phyloP scores from a whole-genome alignment of 768 basidiomycete species.

The Leccinum olivaceopallidum region DNA sequence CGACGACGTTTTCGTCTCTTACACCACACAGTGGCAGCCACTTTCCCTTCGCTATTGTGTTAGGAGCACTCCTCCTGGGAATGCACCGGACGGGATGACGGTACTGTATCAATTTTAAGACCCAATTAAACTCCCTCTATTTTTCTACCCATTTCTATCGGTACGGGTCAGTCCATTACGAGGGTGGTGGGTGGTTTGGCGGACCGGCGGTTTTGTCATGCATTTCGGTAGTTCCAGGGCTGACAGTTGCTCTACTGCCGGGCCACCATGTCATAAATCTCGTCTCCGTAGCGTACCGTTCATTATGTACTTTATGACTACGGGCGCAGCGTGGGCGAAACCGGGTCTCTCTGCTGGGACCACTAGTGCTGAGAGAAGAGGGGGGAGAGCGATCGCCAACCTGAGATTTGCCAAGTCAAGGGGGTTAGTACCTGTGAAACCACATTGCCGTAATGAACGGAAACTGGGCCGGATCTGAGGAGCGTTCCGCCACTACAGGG shows the following conservation, averaged over 20 bases:
- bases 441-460: slow-evolving; percentile 31
- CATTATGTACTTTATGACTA: slow-evolving; percentile 18
- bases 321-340: neutral
- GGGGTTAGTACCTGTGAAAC: slow-evolving; percentile 6
- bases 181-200: slow-evolving; percentile 12
- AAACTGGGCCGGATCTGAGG: slow-evolving; percentile 10
- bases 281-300: neutral
- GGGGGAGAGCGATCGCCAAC: slow-evolving; percentile 21
- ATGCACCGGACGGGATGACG: neutral
- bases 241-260: neutral
- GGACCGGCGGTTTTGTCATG: slow-evolving; percentile 20
- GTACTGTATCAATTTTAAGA: neutral
- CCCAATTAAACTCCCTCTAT: neutral
- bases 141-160: slow-evolving; percentile 14
- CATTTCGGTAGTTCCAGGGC: slow-evolving; percentile 11
- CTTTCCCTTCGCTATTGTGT: neutral
- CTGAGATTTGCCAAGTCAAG: slow-evolving; percentile 23
- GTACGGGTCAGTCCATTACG: slow-evolving; percentile 21
- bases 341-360: neutral
- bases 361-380: neutral
- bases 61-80: neutral
- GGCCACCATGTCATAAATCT: neutral
- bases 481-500: slow-evolving; percentile 22
- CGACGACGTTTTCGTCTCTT: slow-evolving; percentile 10
- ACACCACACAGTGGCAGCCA: neutral